Evolutionary conservation across 2,329 filamentous ascomycete species (phyloP).

Genomic region (Hirsutella rhossiliensis): DNA sequence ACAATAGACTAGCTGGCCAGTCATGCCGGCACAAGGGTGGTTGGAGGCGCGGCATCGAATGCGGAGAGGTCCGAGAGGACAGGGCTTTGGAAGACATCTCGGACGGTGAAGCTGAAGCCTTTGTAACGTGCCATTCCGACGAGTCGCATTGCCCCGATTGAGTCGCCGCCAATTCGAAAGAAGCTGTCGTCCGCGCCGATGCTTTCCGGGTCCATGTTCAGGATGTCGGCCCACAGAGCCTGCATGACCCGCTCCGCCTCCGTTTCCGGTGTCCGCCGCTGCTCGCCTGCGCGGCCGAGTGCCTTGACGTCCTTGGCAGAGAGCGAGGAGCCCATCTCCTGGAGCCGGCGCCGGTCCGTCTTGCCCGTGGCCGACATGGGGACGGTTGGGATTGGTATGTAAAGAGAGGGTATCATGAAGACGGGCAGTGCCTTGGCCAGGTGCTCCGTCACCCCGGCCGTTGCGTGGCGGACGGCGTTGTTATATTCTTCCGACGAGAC

Average conservation of each 20-base stretch:
- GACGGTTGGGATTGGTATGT: conserved; percentile 1
- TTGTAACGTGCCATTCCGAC: not conserved
- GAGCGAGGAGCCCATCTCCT: not conserved
- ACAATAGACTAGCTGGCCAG: too few species aligned
- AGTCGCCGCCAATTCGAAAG: conserved; percentile 6
- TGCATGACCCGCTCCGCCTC: not conserved
- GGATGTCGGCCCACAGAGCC: conserved; percentile 1
- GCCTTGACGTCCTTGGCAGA: not conserved
- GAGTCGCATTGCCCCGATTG: conserved; percentile 4
- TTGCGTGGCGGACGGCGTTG: not conserved
- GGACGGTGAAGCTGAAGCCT: not conserved
- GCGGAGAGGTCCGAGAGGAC: not conserved
- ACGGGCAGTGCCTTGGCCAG: conserved; percentile 1
- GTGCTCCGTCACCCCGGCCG: not conserved
- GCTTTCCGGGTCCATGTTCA: not conserved
- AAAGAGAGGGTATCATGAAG: conserved; percentile 5
- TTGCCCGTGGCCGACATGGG: conserved; percentile 2
- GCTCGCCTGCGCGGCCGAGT: not conserved
- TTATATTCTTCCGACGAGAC: not conserved
- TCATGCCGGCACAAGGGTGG: not conserved
- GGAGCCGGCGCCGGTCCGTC: conserved; percentile 1
- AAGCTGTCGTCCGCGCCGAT: conserved; percentile 5
- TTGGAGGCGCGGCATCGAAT: not conserved
- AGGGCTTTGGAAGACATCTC: not conserved
- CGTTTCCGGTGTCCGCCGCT: not conserved